These are phyloP conservation scores for Drechslerella dactyloides DNA, from an alignment of 2,329 filamentous ascomycete species.

Conservation along the genomic window DNA sequence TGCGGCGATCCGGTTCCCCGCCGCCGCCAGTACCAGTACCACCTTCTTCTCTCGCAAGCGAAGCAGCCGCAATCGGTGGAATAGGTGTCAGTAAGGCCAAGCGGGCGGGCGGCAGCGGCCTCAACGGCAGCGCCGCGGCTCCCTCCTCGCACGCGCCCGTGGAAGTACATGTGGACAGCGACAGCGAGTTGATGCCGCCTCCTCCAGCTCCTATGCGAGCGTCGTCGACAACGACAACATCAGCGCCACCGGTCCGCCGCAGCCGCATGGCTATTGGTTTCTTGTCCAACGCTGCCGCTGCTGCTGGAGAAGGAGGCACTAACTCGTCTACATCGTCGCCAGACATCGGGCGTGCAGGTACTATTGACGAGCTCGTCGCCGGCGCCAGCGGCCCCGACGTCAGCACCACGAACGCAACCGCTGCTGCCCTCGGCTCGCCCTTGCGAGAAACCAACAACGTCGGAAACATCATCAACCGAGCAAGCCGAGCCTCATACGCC, in stretches of 20 bases:
- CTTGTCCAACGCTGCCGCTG: constrained; percentile 26
- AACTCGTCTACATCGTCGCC: constrained; percentile 49
- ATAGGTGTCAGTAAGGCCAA: constrained; percentile 37
- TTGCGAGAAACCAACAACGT: constrained; percentile 48
- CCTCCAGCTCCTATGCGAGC: constrained; percentile 42
- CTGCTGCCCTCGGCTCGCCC: constrained; percentile 29
- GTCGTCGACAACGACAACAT: constrained; percentile 40
- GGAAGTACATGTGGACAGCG: constrained; percentile 50
- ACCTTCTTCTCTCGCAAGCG: constrained; percentile 28
- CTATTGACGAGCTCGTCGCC: constrained; percentile 19
- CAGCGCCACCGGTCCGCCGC: constrained; percentile 50
- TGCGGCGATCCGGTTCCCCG: constrained; percentile 44
- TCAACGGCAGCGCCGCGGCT: constrained; percentile 18
- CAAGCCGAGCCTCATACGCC: constrained; percentile 19
- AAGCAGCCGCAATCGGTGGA: constrained; percentile 29
- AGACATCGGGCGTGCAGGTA: constrained; percentile 49
- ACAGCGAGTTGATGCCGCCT: constrained; percentile 49
- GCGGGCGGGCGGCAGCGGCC: constrained; percentile 26
- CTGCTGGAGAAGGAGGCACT: constrained; percentile 47
- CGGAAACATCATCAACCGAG: constrained; percentile 44
- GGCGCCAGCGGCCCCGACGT: constrained; percentile 17
- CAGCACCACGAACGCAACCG: constrained; percentile 6
- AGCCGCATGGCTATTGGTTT: constrained; percentile 52
- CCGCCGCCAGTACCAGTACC: constrained; percentile 23
- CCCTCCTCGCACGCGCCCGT: constrained; percentile 39